Evolutionary conservation across 108 stramenopile genomes (phyloP).

Genomic region (Cyclotella distinguenda): DNA sequence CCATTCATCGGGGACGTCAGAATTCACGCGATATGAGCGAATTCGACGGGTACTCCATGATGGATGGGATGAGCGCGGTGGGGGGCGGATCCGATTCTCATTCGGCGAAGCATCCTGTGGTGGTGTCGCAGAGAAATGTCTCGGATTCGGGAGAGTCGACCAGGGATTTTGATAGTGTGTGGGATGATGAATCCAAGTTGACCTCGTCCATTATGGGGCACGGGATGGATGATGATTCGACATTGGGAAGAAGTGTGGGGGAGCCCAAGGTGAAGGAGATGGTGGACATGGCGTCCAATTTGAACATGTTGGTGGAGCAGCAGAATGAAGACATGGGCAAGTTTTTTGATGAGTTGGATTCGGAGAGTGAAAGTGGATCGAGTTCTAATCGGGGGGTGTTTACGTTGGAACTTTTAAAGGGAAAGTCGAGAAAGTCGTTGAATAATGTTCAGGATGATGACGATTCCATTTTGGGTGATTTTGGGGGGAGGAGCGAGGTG

Average conservation of each 20-base stretch:
- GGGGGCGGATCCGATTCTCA: conserved; percentile 9
- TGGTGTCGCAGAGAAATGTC: background rate
- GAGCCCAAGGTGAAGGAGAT: background rate
- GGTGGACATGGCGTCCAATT: conserved; percentile 2
- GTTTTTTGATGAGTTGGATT: conserved; percentile 27
- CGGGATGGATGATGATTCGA: conserved; percentile 9
- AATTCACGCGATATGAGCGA: conserved; percentile 30
- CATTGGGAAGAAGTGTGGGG: background rate
- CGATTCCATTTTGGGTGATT: conserved; percentile 39
- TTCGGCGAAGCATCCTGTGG: background rate
- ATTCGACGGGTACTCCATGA: conserved; percentile 44
- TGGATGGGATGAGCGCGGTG: conserved; percentile 40
- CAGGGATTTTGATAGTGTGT: conserved; percentile 41
- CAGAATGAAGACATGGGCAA: conserved; percentile 5
- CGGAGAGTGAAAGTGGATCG: conserved; percentile 29
- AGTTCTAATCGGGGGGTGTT: conserved; percentile 31
- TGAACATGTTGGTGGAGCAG: conserved; percentile 32
- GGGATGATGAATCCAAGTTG: conserved; percentile 36
- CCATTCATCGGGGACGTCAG: conserved; percentile 23
- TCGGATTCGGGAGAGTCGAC: conserved; percentile 26
- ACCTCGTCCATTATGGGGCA: conserved; percentile 3
- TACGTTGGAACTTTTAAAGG: conserved; percentile 36
- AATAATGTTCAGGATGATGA: conserved; percentile 23
- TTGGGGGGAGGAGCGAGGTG: conserved; percentile 1
- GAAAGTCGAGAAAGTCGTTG: conserved; percentile 14